These are phyloP conservation scores for Cercis canadensis DNA, from an alignment of 306 rosid genomes.

Conservation along the genomic window DNA sequence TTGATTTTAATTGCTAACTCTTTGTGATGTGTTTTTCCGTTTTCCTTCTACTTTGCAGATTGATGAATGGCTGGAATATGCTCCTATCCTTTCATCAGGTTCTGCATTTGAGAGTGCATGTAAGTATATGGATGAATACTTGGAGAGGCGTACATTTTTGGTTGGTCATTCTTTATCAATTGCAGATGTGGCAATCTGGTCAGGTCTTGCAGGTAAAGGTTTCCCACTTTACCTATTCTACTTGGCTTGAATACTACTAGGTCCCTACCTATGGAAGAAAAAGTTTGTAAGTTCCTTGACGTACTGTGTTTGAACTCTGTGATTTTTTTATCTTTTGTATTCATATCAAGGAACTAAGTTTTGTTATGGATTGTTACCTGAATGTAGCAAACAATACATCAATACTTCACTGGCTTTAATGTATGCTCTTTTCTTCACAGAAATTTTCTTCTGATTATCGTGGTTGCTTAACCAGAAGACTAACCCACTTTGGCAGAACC, in stretches of 20 bases:
- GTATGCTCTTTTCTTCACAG: no score
- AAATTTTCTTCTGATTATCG: no score
- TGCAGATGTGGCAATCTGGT: constrained; percentile 91
- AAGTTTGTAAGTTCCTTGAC: background rate
- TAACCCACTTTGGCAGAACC: no score
- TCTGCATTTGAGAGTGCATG: constrained; percentile 86
- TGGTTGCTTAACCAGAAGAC: no score
- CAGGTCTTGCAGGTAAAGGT: constrained; percentile 77
- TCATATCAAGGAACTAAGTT: background rate
- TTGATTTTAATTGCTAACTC: constrained; percentile 22
- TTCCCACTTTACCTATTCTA: constrained; percentile 8
- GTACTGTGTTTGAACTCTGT: constrained; percentile 5
- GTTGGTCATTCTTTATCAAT: constrained; percentile 67
- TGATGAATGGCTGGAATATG: constrained; percentile 84
- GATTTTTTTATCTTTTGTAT: constrained; percentile 15
- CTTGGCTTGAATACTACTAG: background rate
- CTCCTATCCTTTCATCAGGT: constrained; percentile 71
- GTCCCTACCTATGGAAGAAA: constrained; percentile 16
- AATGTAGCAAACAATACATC: background rate
- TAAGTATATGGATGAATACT: constrained; percentile 69
- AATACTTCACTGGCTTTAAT: background rate
- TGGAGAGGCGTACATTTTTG: constrained; percentile 65
- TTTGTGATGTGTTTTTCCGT: background rate
- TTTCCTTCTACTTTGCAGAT: constrained; percentile 42
- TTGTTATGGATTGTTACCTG: background rate